Evolutionary conservation across 2,329 filamentous ascomycete genomes (phyloP), one percentile per base, ranked within the genome.

Genomic region (Cladophialophora exuberans): DNA sequence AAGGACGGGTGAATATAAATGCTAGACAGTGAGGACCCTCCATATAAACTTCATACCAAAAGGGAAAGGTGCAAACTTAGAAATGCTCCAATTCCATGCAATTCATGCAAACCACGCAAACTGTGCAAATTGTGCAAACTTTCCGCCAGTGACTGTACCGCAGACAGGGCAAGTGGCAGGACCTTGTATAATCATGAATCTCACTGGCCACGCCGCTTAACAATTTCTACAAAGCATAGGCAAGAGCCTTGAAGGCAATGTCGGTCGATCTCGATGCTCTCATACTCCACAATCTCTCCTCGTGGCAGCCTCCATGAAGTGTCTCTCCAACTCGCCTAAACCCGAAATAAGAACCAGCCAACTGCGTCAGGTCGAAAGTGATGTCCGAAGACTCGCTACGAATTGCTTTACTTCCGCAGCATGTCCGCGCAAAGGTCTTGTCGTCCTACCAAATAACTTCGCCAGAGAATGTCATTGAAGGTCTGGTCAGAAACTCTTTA

Each of bases 381-480:
- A 59, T 59, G 56, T 42, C 45, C 15, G 17, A 18, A 9, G n/a
- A 31, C 22, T 35, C 46, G 3, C 20, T 20, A 25, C 41, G 46
- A 10, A 61, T 62, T 45, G 26, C 25, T 18, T 48, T 44, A 3
- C 54, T 61, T 20, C 54, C 57, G 31, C 48, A 55, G 31, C 35
- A 57, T 20, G 42, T 56, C 18, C 57, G 53, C 30, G 33, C 44
- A 25, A 89, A 91, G 69, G 87, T 99, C 73, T 89, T 87, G 68
- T 96, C 93, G 0, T 95, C 93, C 0, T 84, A 84, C n/a, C 78
- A 82, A 52, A 87, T 97, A 63, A 88, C 85, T 1, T 87, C 85
- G 39, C 76, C 97, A 26, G 87, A 86, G 63, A 81, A 76, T 22
- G 90, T 89, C 3, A 76, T 89, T 11, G 76, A 84, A 52, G 89